A percentile compares a stretch with the other conserved stretches of the same genome.
phyloP scores from a whole-genome alignment of 768 basidiomycete genomes.

The Rhizopogon rudus region DNA sequence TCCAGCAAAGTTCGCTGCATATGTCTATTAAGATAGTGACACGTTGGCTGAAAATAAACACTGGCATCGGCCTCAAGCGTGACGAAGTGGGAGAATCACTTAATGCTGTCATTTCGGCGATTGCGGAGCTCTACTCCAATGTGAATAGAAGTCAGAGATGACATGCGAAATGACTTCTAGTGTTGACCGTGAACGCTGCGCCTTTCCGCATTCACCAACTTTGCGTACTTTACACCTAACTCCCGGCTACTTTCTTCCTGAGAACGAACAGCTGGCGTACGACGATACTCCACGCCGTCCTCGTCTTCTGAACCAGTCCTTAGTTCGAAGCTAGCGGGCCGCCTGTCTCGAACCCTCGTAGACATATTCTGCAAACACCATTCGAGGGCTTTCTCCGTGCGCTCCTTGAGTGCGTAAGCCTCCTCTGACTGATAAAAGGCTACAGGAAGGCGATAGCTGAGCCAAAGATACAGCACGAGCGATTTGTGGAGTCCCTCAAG shows the following conservation, averaged over 20 bases:
- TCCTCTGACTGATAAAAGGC: constrained; percentile 54
- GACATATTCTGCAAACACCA: constrained; percentile 48
- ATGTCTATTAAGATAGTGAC: too few species aligned
- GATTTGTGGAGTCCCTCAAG: constrained; percentile 78
- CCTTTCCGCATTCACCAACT: background rate
- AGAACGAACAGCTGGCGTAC: background rate
- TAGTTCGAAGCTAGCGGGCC: background rate
- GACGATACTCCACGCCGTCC: constrained; percentile 17
- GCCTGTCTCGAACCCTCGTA: background rate
- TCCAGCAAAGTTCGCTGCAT: too few species aligned
- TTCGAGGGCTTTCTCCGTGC: constrained; percentile 66
- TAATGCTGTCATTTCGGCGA: too few species aligned
- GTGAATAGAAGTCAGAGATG: too few species aligned
- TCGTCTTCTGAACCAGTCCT: background rate
- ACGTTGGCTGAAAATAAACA: too few species aligned
- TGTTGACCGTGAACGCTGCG: background rate
- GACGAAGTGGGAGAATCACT: too few species aligned
- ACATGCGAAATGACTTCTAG: too few species aligned
- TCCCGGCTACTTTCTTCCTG: background rate
- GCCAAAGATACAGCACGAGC: constrained; percentile 81
- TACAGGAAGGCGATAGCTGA: constrained; percentile 63
- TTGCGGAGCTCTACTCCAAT: too few species aligned
- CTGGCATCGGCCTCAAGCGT: too few species aligned
- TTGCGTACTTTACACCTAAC: background rate
- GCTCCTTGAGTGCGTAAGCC: constrained; percentile 49